Evolutionary conservation across 2,329 filamentous ascomycete species (phyloP).

Genomic region (Lasiodiplodia sp.): DNA sequence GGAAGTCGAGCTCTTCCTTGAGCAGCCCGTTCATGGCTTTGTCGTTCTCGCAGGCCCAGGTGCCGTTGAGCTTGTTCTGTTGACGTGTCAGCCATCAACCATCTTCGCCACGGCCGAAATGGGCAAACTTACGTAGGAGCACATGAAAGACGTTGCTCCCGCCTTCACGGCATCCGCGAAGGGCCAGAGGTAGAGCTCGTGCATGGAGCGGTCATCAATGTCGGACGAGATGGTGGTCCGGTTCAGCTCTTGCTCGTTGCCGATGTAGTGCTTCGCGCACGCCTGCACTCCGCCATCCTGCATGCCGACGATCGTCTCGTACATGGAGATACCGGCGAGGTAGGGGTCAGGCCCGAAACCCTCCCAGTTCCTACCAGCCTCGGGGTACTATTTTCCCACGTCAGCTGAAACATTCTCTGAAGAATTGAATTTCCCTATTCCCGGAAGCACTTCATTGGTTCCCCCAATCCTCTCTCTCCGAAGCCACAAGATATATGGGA

Average conservation of each 20-base stretch:
- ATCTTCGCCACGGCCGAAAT: constrained; percentile 48
- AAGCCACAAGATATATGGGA: not conserved
- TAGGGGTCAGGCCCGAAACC: constrained; percentile 54
- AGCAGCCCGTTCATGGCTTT: constrained; percentile 57
- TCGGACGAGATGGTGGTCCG: constrained; percentile 66
- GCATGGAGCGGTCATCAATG: constrained; percentile 69
- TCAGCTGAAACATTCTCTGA: not conserved
- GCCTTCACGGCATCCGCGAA: constrained; percentile 68
- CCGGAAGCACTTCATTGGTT: not conserved
- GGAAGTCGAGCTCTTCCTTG: constrained; percentile 60
- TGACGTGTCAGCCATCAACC: constrained; percentile 35
- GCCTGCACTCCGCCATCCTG: constrained; percentile 53
- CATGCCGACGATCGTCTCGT: constrained; percentile 49
- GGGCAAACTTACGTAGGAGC: constrained; percentile 41
- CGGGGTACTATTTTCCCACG: constrained; percentile 9
- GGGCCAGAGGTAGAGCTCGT: constrained; percentile 73
- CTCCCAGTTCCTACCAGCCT: constrained; percentile 55
- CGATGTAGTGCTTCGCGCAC: constrained; percentile 63
- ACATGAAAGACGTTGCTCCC: constrained; percentile 68
- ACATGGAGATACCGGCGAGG: constrained; percentile 52
- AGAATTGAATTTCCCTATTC: not conserved
- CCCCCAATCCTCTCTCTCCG: not conserved
- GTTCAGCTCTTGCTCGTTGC: constrained; percentile 66
- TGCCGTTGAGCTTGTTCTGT: constrained; percentile 56
- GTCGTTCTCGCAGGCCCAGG: constrained; percentile 60